Conservation (phyloP, 352 stramenopile genomes). For the Globisporangium nunn region DNA sequence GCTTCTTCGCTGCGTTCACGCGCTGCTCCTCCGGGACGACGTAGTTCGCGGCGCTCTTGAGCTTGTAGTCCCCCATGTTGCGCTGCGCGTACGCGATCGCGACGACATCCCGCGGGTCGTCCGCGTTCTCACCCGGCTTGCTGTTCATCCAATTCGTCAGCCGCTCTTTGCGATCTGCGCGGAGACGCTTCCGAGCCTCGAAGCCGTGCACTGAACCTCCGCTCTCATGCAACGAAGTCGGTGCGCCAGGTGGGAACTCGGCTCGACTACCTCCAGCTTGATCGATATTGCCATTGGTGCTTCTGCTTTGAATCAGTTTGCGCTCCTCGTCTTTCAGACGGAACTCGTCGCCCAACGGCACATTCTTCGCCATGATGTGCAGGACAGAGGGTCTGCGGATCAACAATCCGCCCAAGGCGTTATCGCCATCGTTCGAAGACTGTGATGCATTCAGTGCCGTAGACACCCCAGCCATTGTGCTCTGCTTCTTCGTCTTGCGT, state of each 20-base stretch:
- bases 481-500: conserved; percentile 13
- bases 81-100: conserved; percentile 83
- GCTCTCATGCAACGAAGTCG: background rate
- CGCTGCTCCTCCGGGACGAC: conserved; percentile 86
- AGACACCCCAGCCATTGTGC: no score
- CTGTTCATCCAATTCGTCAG: conserved; percentile 50
- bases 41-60: conserved; percentile 85
- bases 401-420: background rate
- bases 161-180: conserved; percentile 57
- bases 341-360: conserved; percentile 37
- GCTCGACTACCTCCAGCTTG: background rate
- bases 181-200: conserved; percentile 73
- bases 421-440: background rate
- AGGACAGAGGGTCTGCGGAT: conserved; percentile 40
- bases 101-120: conserved; percentile 87
- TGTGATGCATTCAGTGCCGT: no score
- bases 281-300: background rate
- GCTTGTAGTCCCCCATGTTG: conserved; percentile 91
- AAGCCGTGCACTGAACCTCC: conserved; percentile 54
- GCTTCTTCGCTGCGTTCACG: conserved; percentile 88
- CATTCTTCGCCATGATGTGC: conserved; percentile 56
- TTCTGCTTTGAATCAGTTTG: conserved; percentile 22
- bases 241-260: background rate
- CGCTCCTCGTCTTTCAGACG: conserved; percentile 58
- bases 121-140: conserved; percentile 86